Base-by-base conservation (phyloP, 306 rosid genomes). In the Vigna nakashimae region DNA sequence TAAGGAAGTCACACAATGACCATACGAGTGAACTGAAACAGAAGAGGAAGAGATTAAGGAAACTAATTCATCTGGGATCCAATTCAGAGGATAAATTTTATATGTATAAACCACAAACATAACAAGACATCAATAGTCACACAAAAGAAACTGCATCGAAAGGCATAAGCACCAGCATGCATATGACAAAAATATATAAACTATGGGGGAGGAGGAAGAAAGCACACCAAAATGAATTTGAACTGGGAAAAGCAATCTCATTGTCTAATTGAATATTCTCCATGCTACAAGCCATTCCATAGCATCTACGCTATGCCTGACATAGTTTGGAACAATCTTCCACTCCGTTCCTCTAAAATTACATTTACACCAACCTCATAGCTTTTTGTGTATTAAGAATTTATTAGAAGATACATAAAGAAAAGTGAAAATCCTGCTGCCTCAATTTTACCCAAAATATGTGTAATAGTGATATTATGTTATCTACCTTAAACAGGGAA, bases 1-100 rank as follows among this genome's bases (percentile, higher is more conserved):
- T 68, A 30, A 30, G 34, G 5, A 30, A 30, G 84, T 71, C 66
- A 36, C 65, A 69, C 24, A 53, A 73, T 55, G 18, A 49, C 59
- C 38, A 72, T 22, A 56, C 24, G 55, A 26, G 79, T 80, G 20
- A 30, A 67, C 66, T 52, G 43, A 26, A 63, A 64, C 58, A 72
- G 24, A 60, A 72, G 42, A 22, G 40, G 55, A 64, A 57, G 2
- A 57, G 22, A 55, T 40, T 55, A 42, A 15, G 45, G 15, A 48
- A 55, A 22, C 4, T 55, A 72, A 60, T 42, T 57, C 2, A 50
- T 15, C 6, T 50, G 62, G 62, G 16, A 11, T 70, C 68, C 67
- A 22, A 34, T 40, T 30, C 9, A 9, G 38, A 64, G 28, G 26
- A 32, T 60, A 30, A n/a, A 71, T 46, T 20, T 34, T 63, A 62